Conservation (phyloP, 75 land plant species). For the Ceratopteris richardii region DNA sequence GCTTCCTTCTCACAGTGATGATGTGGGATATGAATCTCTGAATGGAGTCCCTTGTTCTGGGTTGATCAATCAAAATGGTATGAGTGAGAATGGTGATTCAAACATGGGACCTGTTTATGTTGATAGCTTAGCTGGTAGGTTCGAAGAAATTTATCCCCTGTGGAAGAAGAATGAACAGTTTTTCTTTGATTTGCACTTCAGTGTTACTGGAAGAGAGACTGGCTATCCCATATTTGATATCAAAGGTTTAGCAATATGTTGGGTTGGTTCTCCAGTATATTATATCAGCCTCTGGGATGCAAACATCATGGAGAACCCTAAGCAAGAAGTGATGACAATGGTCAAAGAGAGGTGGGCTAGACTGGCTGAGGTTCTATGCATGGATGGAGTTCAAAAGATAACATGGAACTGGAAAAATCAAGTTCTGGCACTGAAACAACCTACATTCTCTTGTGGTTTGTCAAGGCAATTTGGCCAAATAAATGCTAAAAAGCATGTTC, state of each 20-base stretch:
- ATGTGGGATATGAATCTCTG: too few relatives aligned
- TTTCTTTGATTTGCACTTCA: slow-evolving; percentile 76
- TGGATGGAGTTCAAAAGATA: slow-evolving; percentile 44
- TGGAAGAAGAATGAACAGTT: slow-evolving; percentile 59
- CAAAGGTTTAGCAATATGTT: slow-evolving; percentile 88
- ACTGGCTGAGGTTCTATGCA: slow-evolving; percentile 38
- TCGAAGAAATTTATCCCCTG: slow-evolving; percentile 59
- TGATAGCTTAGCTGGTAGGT: slow-evolving; percentile 50
- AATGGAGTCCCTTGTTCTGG: too few relatives aligned
- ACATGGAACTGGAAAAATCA: slow-evolving; percentile 83
- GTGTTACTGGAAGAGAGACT: slow-evolving; percentile 25
- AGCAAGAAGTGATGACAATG: background rate
- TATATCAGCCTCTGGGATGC: slow-evolving; percentile 46
- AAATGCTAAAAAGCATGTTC: slow-evolving; percentile 3
- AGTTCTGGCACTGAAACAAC: slow-evolving; percentile 50
- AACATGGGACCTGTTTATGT: slow-evolving; percentile 63
- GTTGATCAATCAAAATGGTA: too few relatives aligned
- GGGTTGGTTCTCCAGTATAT: slow-evolving; percentile 87
- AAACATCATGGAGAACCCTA: background rate
- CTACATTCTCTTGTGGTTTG: slow-evolving; percentile 44
- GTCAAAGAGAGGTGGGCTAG: slow-evolving; percentile 51
- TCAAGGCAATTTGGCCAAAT: slow-evolving; percentile 17
- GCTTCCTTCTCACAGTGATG: too few relatives aligned
- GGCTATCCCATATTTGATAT: slow-evolving; percentile 44
- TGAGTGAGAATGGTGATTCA: background rate